These are phyloP conservation scores for Thraustochytrium striatum DNA, from an alignment of 352 stramenopile genomes.

Conservation along the genomic window DNA sequence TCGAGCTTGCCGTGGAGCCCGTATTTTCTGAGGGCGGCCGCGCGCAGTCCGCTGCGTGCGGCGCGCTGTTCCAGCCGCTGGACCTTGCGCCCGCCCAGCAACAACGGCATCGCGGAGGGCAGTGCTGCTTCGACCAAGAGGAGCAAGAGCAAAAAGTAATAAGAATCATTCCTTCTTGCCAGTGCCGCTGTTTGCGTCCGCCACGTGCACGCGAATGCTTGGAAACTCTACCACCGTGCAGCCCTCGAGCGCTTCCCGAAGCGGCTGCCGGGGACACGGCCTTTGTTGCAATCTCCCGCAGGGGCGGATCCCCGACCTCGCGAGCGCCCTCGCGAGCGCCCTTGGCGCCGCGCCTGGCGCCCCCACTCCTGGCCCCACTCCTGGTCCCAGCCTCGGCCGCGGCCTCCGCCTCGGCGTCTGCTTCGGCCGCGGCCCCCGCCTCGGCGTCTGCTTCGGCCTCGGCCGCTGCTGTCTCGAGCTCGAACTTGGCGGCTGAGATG, in stretches of 20 bases:
- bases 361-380: too few species aligned
- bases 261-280: neutral
- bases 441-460: too few species aligned
- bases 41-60: neutral
- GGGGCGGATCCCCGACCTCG: neutral
- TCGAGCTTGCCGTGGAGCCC: constrained; percentile 29
- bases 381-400: too few species aligned
- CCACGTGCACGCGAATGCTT: neutral
- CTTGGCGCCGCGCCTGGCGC: neutral
- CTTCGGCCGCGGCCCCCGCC: too few species aligned
- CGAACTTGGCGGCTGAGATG: too few species aligned
- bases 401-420: too few species aligned
- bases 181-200: neutral
- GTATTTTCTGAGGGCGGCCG: constrained; percentile 1
- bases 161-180: neutral
- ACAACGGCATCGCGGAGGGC: neutral
- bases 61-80: neutral
- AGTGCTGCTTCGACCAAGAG: neutral
- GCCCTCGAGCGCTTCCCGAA: constrained; percentile 9
- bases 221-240: constrained; percentile 28
- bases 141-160: neutral
- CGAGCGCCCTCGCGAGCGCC: neutral
- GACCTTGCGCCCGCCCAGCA: neutral
- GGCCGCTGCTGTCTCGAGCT: too few species aligned
- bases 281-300: neutral